Conservation (phyloP, 768 basidiomycete species). For the Bullera alba region DNA sequence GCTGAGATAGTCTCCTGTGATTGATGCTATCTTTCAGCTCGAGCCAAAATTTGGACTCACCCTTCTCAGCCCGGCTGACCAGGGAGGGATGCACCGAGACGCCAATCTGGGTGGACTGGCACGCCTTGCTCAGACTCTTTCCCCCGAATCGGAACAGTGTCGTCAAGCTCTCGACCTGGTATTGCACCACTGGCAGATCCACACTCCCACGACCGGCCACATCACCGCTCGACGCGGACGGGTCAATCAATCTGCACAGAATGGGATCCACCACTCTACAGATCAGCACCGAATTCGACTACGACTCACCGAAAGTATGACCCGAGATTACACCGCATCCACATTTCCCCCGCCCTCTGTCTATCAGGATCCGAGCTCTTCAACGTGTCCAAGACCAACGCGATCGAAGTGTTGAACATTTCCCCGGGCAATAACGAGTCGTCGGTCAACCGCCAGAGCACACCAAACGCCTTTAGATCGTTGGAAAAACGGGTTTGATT, state of each 20-base stretch:
- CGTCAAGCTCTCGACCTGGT: slow-evolving; percentile 70
- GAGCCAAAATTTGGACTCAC: too few species aligned
- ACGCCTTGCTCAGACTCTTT: slow-evolving; percentile 73
- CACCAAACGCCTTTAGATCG: slow-evolving; percentile 86
- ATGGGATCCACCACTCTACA: slow-evolving; percentile 82
- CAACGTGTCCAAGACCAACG: slow-evolving; percentile 75
- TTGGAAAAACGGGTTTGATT: slow-evolving; percentile 49
- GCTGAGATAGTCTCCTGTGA: too few species aligned
- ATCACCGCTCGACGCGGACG: neutral
- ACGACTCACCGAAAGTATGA: slow-evolving; percentile 73
- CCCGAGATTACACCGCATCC: slow-evolving; percentile 91
- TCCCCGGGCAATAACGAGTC: slow-evolving; percentile 76
- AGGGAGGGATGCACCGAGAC: slow-evolving; percentile 48
- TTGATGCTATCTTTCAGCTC: too few species aligned
- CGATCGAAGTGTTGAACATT: slow-evolving; percentile 73
- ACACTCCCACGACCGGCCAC: slow-evolving; percentile 48
- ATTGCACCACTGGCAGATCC: slow-evolving; percentile 65
- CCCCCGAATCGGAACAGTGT: slow-evolving; percentile 80
- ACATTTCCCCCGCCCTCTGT: slow-evolving; percentile 80
- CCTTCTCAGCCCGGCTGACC: too few species aligned
- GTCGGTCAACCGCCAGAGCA: slow-evolving; percentile 84
- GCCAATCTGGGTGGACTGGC: slow-evolving; percentile 58
- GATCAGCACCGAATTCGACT: slow-evolving; percentile 2
- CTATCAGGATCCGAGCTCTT: slow-evolving; percentile 66
- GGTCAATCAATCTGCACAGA: slow-evolving; percentile 42